These are phyloP conservation scores for Sparassis latifolia DNA, from an alignment of 1,284 basidiomycete species.

Conservation along the genomic window DNA sequence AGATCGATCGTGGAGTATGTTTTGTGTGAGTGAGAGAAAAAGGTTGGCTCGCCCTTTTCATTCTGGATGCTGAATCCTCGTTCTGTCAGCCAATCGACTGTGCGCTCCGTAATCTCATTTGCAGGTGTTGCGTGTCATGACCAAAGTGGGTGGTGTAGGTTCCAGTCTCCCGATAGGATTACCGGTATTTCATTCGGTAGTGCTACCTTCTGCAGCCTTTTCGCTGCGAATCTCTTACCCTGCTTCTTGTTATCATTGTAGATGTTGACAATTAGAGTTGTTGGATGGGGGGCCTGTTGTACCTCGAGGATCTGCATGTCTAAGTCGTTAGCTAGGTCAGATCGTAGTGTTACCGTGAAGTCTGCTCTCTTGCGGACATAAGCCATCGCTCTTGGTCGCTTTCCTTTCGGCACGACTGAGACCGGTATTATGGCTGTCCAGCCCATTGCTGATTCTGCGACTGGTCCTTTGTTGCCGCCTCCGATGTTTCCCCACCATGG, in stretches of 20 bases:
- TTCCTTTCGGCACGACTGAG: background rate
- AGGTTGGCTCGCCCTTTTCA: slow-evolving; percentile 1
- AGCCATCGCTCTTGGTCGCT: slow-evolving; percentile 1
- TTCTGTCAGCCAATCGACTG: slow-evolving; percentile 1
- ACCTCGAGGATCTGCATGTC: slow-evolving; percentile 2
- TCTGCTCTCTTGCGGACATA: background rate
- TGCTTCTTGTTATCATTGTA: slow-evolving; percentile 2
- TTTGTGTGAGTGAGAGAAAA: background rate
- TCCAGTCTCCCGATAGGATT: slow-evolving; percentile 4
- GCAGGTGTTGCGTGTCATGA: background rate
- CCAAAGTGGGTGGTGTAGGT: slow-evolving; percentile 4
- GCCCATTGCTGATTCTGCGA: background rate
- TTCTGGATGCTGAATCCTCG: slow-evolving; percentile 1
- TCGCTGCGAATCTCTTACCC: background rate
- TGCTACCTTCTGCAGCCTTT: background rate
- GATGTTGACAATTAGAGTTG: slow-evolving; percentile 1
- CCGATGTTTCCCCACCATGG: slow-evolving; percentile 4
- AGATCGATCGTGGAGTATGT: slow-evolving; percentile 3
- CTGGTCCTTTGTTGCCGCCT: background rate
- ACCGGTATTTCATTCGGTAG: background rate
- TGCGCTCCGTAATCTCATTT: background rate
- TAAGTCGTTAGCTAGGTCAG: slow-evolving; percentile 2
- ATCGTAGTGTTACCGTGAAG: slow-evolving; percentile 3
- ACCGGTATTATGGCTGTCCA: slow-evolving; percentile 3
- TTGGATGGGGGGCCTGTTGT: background rate